Evolutionary conservation across 371 early-diverging fungal genomes (phyloP).

Genomic region (Rhizopus stolonifer): DNA sequence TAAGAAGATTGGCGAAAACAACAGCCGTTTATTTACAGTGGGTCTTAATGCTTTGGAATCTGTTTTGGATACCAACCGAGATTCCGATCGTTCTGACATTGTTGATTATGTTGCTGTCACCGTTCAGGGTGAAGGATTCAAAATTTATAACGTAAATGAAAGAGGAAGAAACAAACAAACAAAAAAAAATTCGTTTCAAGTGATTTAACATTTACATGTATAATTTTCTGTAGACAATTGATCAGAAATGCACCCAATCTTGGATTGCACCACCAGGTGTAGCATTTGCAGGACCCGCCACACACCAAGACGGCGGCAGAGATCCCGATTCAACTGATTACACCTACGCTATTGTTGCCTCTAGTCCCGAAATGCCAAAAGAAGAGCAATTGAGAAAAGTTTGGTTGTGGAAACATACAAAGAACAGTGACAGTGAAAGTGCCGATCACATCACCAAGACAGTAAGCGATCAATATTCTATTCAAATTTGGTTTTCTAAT

Average conservation of each 20-base stretch:
- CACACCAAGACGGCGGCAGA: constrained; percentile 34
- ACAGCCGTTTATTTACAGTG: constrained; percentile 36
- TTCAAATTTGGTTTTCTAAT: not conserved
- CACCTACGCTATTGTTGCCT: constrained; percentile 55
- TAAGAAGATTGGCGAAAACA: constrained; percentile 33
- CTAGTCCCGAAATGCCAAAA: constrained; percentile 54
- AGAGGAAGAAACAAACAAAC: not conserved
- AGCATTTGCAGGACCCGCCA: constrained; percentile 54
- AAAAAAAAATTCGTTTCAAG: not conserved
- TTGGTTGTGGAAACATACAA: constrained; percentile 56
- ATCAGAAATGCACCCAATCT: constrained; percentile 60
- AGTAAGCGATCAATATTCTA: constrained; percentile 13
- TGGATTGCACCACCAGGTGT: constrained; percentile 61
- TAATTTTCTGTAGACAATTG: constrained; percentile 38
- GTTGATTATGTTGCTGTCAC: constrained; percentile 51
- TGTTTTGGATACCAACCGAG: constrained; percentile 25
- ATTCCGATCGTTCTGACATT: constrained; percentile 30
- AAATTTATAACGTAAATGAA: constrained; percentile 53
- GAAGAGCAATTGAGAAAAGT: constrained; percentile 51
- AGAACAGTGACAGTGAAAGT: constrained; percentile 23
- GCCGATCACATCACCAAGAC: constrained; percentile 30
- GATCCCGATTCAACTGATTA: constrained; percentile 40
- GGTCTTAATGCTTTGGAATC: constrained; percentile 38
- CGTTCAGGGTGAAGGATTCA: constrained; percentile 61
- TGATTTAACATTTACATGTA: not conserved